Evolutionary conservation across 441 rosid species (phyloP).

Genomic region (Corymbia citriodora): DNA sequence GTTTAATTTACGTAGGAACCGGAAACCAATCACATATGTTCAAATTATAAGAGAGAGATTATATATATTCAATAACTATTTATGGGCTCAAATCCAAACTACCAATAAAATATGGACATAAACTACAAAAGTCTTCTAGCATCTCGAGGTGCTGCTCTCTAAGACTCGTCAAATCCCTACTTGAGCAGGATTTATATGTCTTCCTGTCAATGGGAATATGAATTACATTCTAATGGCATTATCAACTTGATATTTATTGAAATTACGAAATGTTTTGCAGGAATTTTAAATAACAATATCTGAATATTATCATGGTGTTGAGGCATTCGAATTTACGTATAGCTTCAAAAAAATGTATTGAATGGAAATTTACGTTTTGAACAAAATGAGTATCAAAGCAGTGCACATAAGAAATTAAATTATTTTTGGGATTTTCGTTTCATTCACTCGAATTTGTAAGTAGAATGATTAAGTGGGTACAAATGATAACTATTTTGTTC

Average conservation of each 20-base stretch:
- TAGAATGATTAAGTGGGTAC: background rate
- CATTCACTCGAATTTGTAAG: too few species aligned
- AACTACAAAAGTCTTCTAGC: too few species aligned
- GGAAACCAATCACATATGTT: rapidly evolving
- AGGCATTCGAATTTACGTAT: rapidly evolving
- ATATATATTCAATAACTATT: too few species aligned
- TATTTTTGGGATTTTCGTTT: background rate
- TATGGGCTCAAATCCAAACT: rapidly evolving
- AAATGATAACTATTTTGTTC: too few species aligned
- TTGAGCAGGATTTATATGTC: rapidly evolving
- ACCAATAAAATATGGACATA: too few species aligned
- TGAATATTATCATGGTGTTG: background rate
- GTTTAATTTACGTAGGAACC: rapidly evolving
- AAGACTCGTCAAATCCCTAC: background rate
- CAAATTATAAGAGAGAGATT: too few species aligned
- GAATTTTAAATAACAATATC: background rate
- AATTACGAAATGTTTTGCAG: rapidly evolving
- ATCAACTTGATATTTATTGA: background rate
- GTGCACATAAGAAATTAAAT: background rate
- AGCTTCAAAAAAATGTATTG: background rate
- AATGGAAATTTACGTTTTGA: rapidly evolving
- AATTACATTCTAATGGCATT: background rate
- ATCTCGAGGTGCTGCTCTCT: rapidly evolving
- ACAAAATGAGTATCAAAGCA: background rate
- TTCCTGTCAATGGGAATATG: too few species aligned